Evolutionary conservation across 306 rosid genomes (phyloP), one percentile per base, ranked within the genome.

Genomic region (Biancaea sappan): DNA sequence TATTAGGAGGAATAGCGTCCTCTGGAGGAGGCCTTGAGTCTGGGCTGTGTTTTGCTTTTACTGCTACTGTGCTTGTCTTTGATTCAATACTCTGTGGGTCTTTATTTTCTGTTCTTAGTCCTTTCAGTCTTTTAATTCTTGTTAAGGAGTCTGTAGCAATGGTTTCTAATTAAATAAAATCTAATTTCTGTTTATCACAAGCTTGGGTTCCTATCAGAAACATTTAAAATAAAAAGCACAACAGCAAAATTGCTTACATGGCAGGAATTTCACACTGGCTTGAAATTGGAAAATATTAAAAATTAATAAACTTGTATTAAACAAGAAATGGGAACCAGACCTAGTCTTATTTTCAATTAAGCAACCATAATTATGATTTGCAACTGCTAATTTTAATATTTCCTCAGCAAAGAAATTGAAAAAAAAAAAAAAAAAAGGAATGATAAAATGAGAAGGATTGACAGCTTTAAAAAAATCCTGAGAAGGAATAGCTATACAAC

Each of bases 391-490:
- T 6, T 69, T 66, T 48, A 26, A 50, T 48, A 70, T 28, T 38
- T 19, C 16, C 43, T 22, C 25, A 37, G 22, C 22, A 53, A 78
- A 25, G 34, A 31, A 56, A 6, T n/a, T 2, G 5, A 15, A 5
- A 12, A 53, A 69, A 58, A 24, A 35, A 18, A 26, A 44, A 44
- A 25, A 50, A 54, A 54, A 29, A 24, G 57, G 10, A 64, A 69
- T 32, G 16, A 19, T 18, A 47, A 12, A 63, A 35, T 3, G 15
- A 31, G 28, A 13, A 62, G 11, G 64, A 58, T 66, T 56, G n/a
- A 59, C 47, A 72, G 66, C 50, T 34, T 56, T 11, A 6, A 35
- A 47, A 54, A 40, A 77, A 44, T 66, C 54, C 51, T 68, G 61
- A 29, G 56, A 13, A 53, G 71, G 21, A 74, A 63, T 6, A 34